A percentile compares a stretch with the other conserved stretches of the same genome.
Conservation (phyloP, 2,329 filamentous ascomycete species). For the Clarireedia homoeocarpa region DNA sequence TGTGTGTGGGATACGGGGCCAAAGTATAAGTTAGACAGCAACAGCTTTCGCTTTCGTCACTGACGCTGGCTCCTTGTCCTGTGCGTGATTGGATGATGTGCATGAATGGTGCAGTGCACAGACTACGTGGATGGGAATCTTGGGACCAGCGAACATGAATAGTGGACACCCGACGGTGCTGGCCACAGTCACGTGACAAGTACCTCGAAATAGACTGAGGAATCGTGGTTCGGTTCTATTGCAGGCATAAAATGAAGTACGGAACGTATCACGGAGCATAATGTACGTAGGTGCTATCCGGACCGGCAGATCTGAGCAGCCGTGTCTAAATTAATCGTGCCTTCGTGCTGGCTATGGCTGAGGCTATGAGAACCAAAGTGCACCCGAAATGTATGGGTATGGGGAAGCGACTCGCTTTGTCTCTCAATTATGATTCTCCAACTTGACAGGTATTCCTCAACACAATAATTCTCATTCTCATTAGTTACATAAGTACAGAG, state of each 20-base stretch:
- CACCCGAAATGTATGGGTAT: not conserved
- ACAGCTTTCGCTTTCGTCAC: not conserved
- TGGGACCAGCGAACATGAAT: not conserved
- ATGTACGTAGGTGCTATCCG: no score
- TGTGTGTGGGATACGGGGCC: not conserved
- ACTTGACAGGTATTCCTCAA: not conserved
- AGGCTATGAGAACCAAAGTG: not conserved
- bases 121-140: not conserved
- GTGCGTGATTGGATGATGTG: not conserved
- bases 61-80: not conserved
- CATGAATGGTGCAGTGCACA: not conserved
- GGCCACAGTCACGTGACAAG: no score
- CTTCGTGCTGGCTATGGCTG: not conserved
- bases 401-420: not conserved
- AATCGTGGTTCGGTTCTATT: no score
- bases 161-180: no score
- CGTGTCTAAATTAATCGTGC: no score
- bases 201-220: no score
- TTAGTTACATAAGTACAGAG: not conserved
- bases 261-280: no score
- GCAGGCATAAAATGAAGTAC: no score
- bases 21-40: not conserved
- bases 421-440: not conserved
- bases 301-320: no score
- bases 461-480: not conserved